phyloP scores from a whole-genome alignment of 1,139 yeast genomes.

The Candida smagusa region DNA sequence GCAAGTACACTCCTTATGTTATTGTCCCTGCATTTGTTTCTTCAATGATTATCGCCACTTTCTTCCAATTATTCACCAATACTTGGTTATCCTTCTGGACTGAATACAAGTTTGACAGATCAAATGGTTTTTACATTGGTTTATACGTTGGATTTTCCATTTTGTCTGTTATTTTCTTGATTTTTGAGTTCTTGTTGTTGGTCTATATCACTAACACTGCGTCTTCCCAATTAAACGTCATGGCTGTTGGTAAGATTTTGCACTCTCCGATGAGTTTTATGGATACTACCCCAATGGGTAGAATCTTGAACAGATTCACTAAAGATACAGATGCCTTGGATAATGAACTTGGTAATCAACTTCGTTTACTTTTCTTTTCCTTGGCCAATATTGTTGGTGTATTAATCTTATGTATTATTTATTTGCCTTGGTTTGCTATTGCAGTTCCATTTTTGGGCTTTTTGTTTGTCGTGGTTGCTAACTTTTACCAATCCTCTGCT shows the following conservation, averaged over 20 bases:
- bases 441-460: conserved; percentile 17
- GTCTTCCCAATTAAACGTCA: conserved; percentile 39
- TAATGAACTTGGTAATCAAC: conserved; percentile 60
- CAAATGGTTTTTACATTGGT: conserved; percentile 34
- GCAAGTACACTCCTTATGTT: conserved; percentile 17
- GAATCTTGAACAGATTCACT: conserved; percentile 60
- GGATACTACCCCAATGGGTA: conserved; percentile 59
- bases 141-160: conserved; percentile 19
- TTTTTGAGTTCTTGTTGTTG: conserved; percentile 7
- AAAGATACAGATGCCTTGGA: conserved; percentile 82
- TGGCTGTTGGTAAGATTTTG: conserved; percentile 36
- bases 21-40: conserved; percentile 11
- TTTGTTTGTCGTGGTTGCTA: conserved; percentile 13
- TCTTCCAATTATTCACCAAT: conserved; percentile 35
- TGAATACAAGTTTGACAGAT: conserved; percentile 28
- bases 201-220: conserved; percentile 10
- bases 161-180: conserved; percentile 8
- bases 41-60: conserved; percentile 20
- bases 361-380: conserved; percentile 47
- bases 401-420: conserved; percentile 60
- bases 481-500: conserved; percentile 19
- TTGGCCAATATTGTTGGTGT: conserved; percentile 57
- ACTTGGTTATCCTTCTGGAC: conserved; percentile 42
- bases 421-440: conserved; percentile 42
- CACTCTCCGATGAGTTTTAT: conserved; percentile 55